Percentiles rank a stretch among this genome's conserved stretches.
phyloP scores from a whole-genome alignment of 2,329 filamentous ascomycete species.

The Penicillium sp. region DNA sequence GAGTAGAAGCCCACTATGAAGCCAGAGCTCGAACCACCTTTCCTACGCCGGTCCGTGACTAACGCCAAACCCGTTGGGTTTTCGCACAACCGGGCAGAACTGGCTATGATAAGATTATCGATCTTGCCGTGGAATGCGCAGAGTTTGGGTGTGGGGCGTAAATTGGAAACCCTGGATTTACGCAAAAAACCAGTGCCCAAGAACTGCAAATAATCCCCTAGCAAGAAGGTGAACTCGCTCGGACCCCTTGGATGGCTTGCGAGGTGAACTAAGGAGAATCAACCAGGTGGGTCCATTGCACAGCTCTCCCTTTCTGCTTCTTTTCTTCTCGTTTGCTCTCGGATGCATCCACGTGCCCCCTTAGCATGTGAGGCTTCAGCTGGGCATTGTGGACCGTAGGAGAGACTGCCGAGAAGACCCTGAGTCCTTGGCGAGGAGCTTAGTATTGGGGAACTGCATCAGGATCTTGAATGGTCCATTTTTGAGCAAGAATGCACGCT shows the following conservation, averaged over 20 bases:
- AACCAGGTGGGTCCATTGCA: constrained; percentile 2
- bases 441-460: not conserved
- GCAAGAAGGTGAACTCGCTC: not conserved
- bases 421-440: not conserved
- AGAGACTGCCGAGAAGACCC: constrained; percentile 1
- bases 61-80: constrained; percentile 7
- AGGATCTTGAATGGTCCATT: not conserved
- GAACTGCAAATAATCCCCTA: constrained; percentile 10
- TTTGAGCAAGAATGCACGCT: not conserved
- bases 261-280: not conserved
- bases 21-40: constrained; percentile 1
- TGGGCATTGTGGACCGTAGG: not conserved
- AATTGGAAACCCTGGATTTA: not conserved
- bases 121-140: constrained; percentile 20
- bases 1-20: not conserved
- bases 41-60: constrained; percentile 8
- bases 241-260: constrained; percentile 9
- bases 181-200: not conserved
- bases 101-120: constrained; percentile 29
- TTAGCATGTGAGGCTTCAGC: not conserved
- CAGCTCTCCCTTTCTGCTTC: not conserved
- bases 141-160: constrained; percentile 3
- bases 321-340: constrained; percentile 1
- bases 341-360: not conserved
- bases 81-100: constrained; percentile 9